Percentiles rank a stretch among this genome's conserved stretches.
Evolutionary conservation across 2,329 filamentous ascomycete species (phyloP).

Genomic region (Curvularia hawaiiensis): DNA sequence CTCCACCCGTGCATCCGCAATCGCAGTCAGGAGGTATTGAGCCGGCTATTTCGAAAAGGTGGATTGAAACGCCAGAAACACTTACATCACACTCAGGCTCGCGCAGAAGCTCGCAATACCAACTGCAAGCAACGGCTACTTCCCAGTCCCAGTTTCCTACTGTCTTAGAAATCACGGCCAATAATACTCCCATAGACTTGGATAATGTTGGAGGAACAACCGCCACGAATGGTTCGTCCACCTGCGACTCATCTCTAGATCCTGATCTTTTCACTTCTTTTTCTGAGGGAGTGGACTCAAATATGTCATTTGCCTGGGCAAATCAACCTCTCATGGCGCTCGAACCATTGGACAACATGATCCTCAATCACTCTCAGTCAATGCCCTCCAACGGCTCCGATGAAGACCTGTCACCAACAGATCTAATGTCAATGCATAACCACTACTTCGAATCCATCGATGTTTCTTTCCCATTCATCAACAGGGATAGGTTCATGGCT

Average conservation of each 20-base stretch:
- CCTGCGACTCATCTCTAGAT: neutral
- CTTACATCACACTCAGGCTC: neutral
- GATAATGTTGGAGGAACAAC: neutral
- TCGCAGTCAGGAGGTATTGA: neutral
- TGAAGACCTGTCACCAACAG: neutral
- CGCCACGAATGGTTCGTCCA: neutral
- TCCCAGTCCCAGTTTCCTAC: neutral
- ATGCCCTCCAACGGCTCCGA: neutral
- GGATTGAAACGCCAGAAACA: neutral
- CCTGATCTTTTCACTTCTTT: neutral
- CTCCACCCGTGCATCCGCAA: neutral
- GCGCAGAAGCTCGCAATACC: neutral
- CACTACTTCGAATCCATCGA: neutral
- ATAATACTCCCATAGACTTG: neutral
- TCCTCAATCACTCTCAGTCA: neutral
- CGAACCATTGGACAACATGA: constrained; percentile 1
- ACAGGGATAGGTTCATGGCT: neutral
- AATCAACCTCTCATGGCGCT: neutral
- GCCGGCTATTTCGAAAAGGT: neutral
- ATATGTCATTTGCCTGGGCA: neutral
- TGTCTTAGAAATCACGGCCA: neutral
- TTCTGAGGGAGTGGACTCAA: neutral
- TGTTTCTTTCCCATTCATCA: constrained; percentile 5
- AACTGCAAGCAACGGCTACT: neutral
- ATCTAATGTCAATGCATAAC: neutral